Base-by-base conservation (phyloP, 306 rosid species). In the Trifolium pratense region DNA sequence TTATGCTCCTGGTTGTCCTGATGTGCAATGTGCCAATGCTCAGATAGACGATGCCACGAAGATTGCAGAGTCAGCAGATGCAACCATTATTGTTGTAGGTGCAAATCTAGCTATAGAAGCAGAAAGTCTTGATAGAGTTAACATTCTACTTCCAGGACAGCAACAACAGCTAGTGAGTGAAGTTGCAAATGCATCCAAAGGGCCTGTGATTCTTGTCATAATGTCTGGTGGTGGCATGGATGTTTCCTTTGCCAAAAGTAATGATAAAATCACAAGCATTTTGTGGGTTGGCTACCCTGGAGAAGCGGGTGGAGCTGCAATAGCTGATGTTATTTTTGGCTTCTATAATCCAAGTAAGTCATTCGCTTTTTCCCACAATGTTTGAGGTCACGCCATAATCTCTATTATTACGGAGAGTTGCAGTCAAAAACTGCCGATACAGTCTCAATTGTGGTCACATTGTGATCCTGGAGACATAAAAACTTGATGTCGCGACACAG, bases 211-310 rank as follows among this genome's bases (percentile, higher is more conserved):
- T 77, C 97, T 94, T 61, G 88, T 83, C 65, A 86, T 94, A 77
- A 94, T 94, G 97, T 89, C 97, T 40, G 99, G 97, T n/a, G 99
- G 99, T 61, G 97, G 99, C 56, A 85, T 94, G 75, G 99, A 94
- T 60, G 76, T 94, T 37, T 80, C 96, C 53, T 94, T 91, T 76
- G 99, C 99, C 1, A 94, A 91, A 80, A 77, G 43, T 60, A 66
- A 87, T 65, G 81, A 71, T 29, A 94, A 94, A 76, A 86, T 94
- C 46, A 77, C 89, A n/a, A 91, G 97, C 89, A 94, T 94, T 74
- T 85, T 94, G 3, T 94, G 99, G 99, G 91, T 94, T 69, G 99
- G 99, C 39, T 94, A 88, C 85, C 99, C 99, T 0, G 99, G 99
- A 45, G 96, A 94, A 84, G 99, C 99, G 9, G 99, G 99, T 61